phyloP scores from a whole-genome alignment of 306 rosid genomes.

The Fragaria iinumae region DNA sequence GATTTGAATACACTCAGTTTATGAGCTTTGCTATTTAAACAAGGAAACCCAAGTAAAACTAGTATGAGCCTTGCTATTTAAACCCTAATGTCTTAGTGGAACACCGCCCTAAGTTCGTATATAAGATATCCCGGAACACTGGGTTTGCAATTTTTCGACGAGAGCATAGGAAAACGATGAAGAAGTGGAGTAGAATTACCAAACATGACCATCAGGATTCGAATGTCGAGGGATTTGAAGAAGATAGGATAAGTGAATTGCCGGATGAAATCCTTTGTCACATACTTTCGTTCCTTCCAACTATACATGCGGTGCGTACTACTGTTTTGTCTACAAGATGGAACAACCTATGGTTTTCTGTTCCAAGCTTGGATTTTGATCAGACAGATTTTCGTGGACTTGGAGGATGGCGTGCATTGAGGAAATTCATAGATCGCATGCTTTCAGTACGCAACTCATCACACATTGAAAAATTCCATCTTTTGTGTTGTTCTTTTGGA shows the following conservation, averaged over 20 bases:
- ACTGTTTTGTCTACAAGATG: not conserved
- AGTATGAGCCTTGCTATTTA: too few relatives aligned
- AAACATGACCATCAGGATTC: not conserved
- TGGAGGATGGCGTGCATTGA: not conserved
- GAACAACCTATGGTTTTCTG: not conserved
- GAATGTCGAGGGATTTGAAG: not conserved
- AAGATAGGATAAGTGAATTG: conserved; percentile 5
- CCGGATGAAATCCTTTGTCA: not conserved
- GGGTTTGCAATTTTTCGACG: not conserved
- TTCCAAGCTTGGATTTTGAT: not conserved
- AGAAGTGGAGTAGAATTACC: not conserved
- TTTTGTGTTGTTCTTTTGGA: not conserved
- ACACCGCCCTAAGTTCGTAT: not conserved
- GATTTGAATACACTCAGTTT: too few relatives aligned
- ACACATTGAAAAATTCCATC: not conserved
- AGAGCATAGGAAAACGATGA: not conserved
- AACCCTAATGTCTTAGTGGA: not conserved
- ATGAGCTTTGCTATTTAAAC: not conserved
- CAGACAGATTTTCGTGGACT: not conserved
- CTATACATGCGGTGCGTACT: not conserved
- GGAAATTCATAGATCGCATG: not conserved
- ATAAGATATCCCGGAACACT: not conserved
- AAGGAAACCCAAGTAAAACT: not conserved
- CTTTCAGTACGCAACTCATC: not conserved
- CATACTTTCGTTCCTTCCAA: not conserved